Conservation (phyloP, 2,329 filamentous ascomycete species). For the Colletotrichum trifolii region DNA sequence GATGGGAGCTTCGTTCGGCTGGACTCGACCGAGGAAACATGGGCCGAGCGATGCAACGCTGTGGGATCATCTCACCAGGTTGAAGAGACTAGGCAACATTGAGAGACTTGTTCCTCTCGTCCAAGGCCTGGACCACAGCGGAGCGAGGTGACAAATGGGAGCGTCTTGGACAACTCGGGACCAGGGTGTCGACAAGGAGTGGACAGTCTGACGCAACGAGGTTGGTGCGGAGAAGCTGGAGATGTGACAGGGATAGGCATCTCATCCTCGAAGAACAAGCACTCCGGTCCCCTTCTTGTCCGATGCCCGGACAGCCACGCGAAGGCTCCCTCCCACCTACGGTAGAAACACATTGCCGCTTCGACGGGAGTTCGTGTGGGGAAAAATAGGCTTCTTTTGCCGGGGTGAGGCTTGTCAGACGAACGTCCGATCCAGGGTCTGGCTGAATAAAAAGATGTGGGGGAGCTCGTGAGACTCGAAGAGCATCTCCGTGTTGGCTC, state of each 20-base stretch:
- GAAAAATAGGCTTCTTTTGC: neutral
- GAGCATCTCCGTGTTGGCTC: neutral
- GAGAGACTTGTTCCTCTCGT: neutral
- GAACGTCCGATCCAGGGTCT: neutral
- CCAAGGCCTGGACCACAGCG: neutral
- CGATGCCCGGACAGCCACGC: conserved; percentile 27
- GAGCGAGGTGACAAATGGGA: conserved; percentile 1
- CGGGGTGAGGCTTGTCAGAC: neutral
- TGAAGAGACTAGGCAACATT: no score
- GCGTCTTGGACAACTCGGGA: conserved; percentile 13
- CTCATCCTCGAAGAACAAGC: neutral
- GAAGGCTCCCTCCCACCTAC: neutral
- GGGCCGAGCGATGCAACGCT: neutral
- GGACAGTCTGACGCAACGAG: conserved; percentile 17
- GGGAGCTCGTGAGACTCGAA: neutral
- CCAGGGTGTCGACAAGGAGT: conserved; percentile 8
- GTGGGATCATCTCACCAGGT: neutral
- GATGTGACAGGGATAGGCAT: conserved; percentile 3
- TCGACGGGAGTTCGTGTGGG: neutral
- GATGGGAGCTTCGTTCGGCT: conserved; percentile 22
- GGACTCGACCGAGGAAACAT: conserved; percentile 18
- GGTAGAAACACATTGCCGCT: conserved; percentile 3
- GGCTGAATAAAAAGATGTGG: conserved; percentile 10
- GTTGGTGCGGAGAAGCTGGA: conserved; percentile 33
- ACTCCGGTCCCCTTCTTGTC: conserved; percentile 22